Base-by-base conservation (phyloP, 2,329 filamentous ascomycete genomes). In the Colletotrichum horii region DNA sequence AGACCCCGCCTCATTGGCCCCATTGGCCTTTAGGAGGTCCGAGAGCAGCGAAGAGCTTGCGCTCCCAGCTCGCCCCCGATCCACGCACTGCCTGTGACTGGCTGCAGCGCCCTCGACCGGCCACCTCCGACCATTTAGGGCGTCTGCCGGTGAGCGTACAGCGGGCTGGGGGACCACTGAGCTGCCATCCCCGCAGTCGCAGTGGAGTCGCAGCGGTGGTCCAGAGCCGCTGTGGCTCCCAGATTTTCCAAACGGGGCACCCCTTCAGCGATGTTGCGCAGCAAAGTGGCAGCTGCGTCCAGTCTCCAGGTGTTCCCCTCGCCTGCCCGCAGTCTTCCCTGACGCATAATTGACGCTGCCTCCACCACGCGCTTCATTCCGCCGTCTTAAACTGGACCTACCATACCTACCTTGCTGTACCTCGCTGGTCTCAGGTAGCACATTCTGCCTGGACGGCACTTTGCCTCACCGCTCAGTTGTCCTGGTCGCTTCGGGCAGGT, bases 301-400 rank as follows among this genome's bases (percentile, higher is more conserved):
- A 22, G 55, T 68, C 64, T 73, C 73, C 70, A 75, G 73, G 70
- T 36, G 62, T 73, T 75, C 73, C 73, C n/a, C 52, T 56, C 19
- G 22, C 28, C 62, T 68, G 73, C 69, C 73, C 73, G n/a, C 70
- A 28, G 36, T 66, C 36, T 72, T 72, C 68, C 55, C 22, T 67
- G 69, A 71, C 68, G 69, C 68, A 71, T 52, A 1, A 52, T 62
- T 34, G 28, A 71, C 24, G 24, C 3, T 58, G 66, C 70, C 48
- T 34, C 67, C 61, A 66, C 58, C 38, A 34, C 16, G 24, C 11
- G 22, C 26, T 30, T 56, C 55, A 32, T 34, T 66, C 60, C 55
- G 48, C 43, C 67, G 43, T 66, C 52, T 55, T 66, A 36, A 24
- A 56, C 43, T 71, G 32, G 43, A 56, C 28, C 28, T 30, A 30